Base-by-base conservation (phyloP, 306 rosid genomes). In the Cicer arietinum region DNA sequence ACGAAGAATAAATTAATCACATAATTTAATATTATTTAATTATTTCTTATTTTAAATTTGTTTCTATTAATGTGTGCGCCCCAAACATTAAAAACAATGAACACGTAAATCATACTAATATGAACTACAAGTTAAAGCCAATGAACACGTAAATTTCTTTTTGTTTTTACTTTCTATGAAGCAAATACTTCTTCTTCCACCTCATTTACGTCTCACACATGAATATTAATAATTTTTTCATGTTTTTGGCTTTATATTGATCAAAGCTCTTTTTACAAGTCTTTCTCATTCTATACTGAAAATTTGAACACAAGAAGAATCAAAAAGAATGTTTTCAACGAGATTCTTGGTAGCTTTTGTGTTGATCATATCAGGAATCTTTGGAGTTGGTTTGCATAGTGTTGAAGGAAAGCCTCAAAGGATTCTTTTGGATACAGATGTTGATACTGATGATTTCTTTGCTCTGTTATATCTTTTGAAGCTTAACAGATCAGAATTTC, bases 371-470 rank as follows among this genome's bases (percentile, higher is more conserved):
- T 63, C 67, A 37, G 92, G 53, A 78, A 67, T 61, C 22, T 30
- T 83, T 63, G 78, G 84, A 76, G 82, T 50, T 74, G 51, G 11
- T 79, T 76, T 82, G 20, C 64, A n/a, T 41, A 39, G 63, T 2
- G 89, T 63, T 14, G 87, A 86, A 53, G 89, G 73, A 44, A 74
- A 70, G 30, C 89, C 93, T 50, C 88, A 78, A 35, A 82, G 97
- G 77, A 87, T 94, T 90, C 91, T 94, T 12, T 73, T 92, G 86
- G 97, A 94, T 71, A 86, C 97, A 0, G 98, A 94, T 65, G 90
- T 92, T 4, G 96, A 94, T 54, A 86, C 96, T 5, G 98, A 91
- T 77, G 98, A 94, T 87, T 77, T 94, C 7, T 91, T 89, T 73
- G 93, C 90, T 69, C 83, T 91, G 1, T 82, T 94, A 68, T 94